Evolutionary conservation across 306 rosid species (phyloP).

Genomic region (Luffa acutangula): DNA sequence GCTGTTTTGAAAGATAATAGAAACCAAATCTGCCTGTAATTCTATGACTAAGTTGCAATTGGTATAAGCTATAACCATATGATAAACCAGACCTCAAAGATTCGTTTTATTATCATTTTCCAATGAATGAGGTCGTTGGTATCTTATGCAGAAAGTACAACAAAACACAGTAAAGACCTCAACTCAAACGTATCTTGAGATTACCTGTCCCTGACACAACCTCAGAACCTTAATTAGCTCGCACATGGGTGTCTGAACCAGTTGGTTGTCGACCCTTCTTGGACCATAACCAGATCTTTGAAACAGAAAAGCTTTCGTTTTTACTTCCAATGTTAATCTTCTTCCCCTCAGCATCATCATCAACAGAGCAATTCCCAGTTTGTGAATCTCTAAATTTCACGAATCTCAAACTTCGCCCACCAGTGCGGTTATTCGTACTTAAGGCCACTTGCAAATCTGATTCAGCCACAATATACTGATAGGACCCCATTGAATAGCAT

Average conservation of each 20-base stretch:
- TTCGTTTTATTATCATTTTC: neutral
- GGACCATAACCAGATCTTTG: conserved; percentile 94
- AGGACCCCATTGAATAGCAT: conserved; percentile 93
- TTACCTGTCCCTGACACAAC: conserved; percentile 45
- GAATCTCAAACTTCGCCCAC: conserved; percentile 39
- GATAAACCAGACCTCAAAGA: neutral
- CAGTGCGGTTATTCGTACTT: conserved; percentile 24
- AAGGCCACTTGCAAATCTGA: conserved; percentile 73
- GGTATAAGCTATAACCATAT: neutral
- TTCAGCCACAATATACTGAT: conserved; percentile 73
- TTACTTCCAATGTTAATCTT: conserved; percentile 55
- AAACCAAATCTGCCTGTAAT: neutral
- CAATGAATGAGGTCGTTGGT: neutral
- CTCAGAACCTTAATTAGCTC: conserved; percentile 28
- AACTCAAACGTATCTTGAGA: conserved; percentile 24
- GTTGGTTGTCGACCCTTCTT: conserved; percentile 56
- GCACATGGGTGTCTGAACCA: conserved; percentile 33
- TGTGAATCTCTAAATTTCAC: conserved; percentile 42
- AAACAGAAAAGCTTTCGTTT: conserved; percentile 87
- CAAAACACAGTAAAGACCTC: neutral
- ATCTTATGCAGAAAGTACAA: neutral
- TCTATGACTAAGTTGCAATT: neutral
- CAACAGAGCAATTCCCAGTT: conserved; percentile 33
- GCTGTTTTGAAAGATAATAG: neutral
- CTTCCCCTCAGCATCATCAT: conserved; percentile 55